These are phyloP conservation scores for Brettanomyces custersianus DNA, from an alignment of 805 yeast genomes.

Conservation along the genomic window DNA sequence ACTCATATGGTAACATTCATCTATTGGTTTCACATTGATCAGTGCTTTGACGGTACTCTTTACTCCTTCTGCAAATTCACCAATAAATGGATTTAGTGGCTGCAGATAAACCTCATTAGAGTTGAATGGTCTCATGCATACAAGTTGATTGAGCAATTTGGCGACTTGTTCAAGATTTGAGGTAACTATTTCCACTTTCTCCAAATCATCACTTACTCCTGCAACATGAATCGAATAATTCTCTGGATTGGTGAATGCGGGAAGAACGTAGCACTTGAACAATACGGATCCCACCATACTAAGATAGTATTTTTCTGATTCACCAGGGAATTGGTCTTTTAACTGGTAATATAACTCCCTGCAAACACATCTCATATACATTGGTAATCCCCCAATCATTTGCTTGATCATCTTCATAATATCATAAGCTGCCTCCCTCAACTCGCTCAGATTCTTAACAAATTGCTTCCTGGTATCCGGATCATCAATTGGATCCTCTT, in stretches of 20 bases:
- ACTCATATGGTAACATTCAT: slow-evolving; percentile 48
- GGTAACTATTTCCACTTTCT: slow-evolving; percentile 18
- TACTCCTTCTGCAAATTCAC: slow-evolving; percentile 38
- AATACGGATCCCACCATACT: slow-evolving; percentile 63
- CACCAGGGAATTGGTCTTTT: slow-evolving; percentile 43
- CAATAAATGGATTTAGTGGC: slow-evolving; percentile 70
- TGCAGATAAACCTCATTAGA: slow-evolving; percentile 57
- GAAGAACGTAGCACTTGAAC: slow-evolving; percentile 41
- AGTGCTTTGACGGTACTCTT: slow-evolving; percentile 36
- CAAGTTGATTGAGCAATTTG: slow-evolving; percentile 55
- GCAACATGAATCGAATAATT: slow-evolving; percentile 40
- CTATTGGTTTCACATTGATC: slow-evolving; percentile 48
- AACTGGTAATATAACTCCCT: slow-evolving; percentile 27
- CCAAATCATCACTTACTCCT: slow-evolving; percentile 16
- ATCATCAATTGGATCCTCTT: slow-evolving; percentile 68
- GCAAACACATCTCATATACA: slow-evolving; percentile 48
- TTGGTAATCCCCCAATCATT: slow-evolving; percentile 36
- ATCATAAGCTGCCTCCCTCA: slow-evolving; percentile 64
- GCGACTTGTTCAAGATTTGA: slow-evolving; percentile 50
- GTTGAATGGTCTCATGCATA: slow-evolving; percentile 60
- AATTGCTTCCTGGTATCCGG: slow-evolving; percentile 62
- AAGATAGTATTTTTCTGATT: slow-evolving; percentile 47
- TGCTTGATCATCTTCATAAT: slow-evolving; percentile 44
- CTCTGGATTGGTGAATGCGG: slow-evolving; percentile 43
- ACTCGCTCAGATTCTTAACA: slow-evolving; percentile 60